Evolutionary conservation across 768 basidiomycete genomes (phyloP).

Genomic region (Mycena pura): DNA sequence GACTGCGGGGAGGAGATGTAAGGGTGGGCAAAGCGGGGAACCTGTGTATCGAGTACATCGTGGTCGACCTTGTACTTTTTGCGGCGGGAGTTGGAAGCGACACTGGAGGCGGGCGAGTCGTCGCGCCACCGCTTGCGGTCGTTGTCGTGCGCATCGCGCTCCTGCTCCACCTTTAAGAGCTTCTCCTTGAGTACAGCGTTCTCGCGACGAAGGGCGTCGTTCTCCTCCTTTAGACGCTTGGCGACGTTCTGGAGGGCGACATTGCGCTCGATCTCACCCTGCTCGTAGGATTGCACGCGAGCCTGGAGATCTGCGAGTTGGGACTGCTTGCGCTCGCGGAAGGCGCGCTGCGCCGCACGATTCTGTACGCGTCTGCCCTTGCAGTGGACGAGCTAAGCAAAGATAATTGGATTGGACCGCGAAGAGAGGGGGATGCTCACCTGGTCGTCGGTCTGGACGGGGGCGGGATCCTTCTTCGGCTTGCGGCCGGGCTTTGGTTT

Average conservation of each 20-base stretch:
- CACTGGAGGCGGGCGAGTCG: constrained; percentile 46
- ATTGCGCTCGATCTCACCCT: constrained; percentile 89
- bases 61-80: constrained; percentile 31
- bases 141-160: constrained; percentile 38
- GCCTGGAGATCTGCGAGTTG: constrained; percentile 89
- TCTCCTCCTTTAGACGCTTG: constrained; percentile 87
- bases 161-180: constrained; percentile 49
- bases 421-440: constrained; percentile 43
- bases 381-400: constrained; percentile 46
- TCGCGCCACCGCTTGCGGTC: constrained; percentile 69
- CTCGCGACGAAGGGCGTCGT: constrained; percentile 74
- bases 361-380: constrained; percentile 81
- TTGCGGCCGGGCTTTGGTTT: constrained; percentile 89
- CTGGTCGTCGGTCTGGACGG: constrained; percentile 51
- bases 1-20: constrained; percentile 53
- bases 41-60: constrained; percentile 39
- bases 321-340: constrained; percentile 87
- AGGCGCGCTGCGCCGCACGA: constrained; percentile 88
- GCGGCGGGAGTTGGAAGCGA: constrained; percentile 24
- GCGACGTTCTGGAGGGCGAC: constrained; percentile 84
- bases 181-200: constrained; percentile 65
- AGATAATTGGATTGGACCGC: constrained; percentile 6
- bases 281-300: constrained; percentile 83
- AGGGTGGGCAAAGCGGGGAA: constrained; percentile 42
- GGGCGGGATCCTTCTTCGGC: constrained; percentile 72